These are phyloP conservation scores for Calvatia gigantea DNA, from an alignment of 768 basidiomycete genomes.

Conservation along the genomic window DNA sequence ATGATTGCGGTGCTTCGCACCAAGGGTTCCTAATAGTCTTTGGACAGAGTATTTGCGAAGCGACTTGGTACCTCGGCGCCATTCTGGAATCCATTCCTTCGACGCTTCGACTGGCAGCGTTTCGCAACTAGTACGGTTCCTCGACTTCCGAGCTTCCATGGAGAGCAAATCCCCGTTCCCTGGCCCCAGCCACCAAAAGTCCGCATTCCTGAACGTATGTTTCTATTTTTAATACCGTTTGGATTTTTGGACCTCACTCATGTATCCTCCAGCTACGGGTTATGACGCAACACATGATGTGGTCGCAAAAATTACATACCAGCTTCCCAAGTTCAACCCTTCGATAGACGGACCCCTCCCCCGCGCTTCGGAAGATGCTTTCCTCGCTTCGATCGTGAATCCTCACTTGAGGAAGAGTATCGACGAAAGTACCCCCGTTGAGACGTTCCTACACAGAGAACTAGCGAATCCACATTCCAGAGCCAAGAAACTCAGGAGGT, in stretches of 20 bases:
- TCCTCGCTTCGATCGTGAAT: constrained; percentile 56
- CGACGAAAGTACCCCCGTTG: constrained; percentile 58
- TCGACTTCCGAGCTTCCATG: constrained; percentile 39
- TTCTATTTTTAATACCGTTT: neutral
- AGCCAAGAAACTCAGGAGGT: constrained; percentile 77
- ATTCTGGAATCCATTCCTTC: constrained; percentile 50
- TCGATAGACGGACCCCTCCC: constrained; percentile 33
- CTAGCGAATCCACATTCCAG: constrained; percentile 80
- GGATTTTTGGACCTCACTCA: constrained; percentile 3
- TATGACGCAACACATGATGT: constrained; percentile 65
- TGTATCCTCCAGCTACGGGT: constrained; percentile 37
- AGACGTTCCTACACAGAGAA: constrained; percentile 62
- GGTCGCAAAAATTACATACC: constrained; percentile 69
- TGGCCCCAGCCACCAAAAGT: constrained; percentile 61
- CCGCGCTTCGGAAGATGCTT: constrained; percentile 49
- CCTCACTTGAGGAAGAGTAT: constrained; percentile 39
- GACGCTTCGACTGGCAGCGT: constrained; percentile 70
- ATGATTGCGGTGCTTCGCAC: constrained; percentile 5
- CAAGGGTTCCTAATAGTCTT: constrained; percentile 2
- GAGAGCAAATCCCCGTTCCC: constrained; percentile 48
- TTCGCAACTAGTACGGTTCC: constrained; percentile 66
- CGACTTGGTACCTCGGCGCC: constrained; percentile 63
- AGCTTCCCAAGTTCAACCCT: constrained; percentile 49
- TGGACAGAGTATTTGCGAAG: constrained; percentile 73
- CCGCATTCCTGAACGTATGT: constrained; percentile 42